A percentile compares a stretch with the other conserved stretches of the same genome.
Conservation (phyloP, 148 eudicot species). For the Rhododendron ferrugineum region DNA sequence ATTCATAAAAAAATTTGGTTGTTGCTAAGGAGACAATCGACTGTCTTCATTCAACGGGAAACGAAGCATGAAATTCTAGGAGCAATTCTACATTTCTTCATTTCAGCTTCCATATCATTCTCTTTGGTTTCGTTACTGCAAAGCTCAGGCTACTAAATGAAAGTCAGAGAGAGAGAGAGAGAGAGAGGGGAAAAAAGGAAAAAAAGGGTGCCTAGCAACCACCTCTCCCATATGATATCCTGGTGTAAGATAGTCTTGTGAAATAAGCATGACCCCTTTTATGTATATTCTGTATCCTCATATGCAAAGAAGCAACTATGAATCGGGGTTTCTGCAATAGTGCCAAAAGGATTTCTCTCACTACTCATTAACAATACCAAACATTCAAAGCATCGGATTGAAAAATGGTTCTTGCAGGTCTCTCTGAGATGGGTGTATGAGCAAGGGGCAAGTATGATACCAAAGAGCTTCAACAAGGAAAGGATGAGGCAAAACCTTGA, state of each 20-base stretch:
- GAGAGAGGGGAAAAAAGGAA: neutral
- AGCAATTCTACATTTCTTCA: neutral
- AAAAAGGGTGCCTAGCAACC: neutral
- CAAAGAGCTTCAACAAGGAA: constrained; percentile 67
- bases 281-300: neutral
- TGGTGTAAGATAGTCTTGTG: neutral
- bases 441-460: constrained; percentile 57
- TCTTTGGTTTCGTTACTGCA: neutral
- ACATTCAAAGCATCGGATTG: neutral
- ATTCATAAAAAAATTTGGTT: neutral
- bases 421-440: constrained; percentile 72
- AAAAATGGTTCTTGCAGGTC: constrained; percentile 29
- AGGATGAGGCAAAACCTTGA: constrained; percentile 66
- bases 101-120: neutral
- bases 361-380: neutral
- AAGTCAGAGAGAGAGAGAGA: neutral
- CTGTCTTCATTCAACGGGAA: neutral
- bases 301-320: neutral
- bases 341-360: neutral
- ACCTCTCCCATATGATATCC: neutral
- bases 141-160: neutral
- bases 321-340: neutral
- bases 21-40: neutral
- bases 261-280: neutral
- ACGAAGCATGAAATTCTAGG: neutral